Evolutionary conservation across 2,329 filamentous ascomycete genomes (phyloP).

Genomic region (Conoideocrella luteorostrata): DNA sequence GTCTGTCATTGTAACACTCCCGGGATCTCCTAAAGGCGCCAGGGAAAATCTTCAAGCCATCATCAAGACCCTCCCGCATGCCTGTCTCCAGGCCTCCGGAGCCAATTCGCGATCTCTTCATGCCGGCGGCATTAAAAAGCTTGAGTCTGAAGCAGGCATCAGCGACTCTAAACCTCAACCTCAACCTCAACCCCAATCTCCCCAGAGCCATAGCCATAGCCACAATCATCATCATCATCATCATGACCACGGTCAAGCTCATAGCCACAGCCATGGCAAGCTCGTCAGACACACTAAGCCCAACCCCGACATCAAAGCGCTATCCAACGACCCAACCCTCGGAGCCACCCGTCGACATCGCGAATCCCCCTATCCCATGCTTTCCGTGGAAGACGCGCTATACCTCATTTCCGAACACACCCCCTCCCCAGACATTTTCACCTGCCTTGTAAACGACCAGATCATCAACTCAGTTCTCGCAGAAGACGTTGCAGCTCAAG

Average conservation of each 20-base stretch:
- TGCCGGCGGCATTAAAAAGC: constrained; percentile 70
- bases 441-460: constrained; percentile 52
- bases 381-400: constrained; percentile 77
- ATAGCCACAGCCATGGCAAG: constrained; percentile 47
- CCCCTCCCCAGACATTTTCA: constrained; percentile 52
- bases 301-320: not conserved
- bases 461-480: constrained; percentile 76
- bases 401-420: constrained; percentile 66
- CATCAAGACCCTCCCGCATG: constrained; percentile 86
- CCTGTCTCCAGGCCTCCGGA: constrained; percentile 83
- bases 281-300: constrained; percentile 64
- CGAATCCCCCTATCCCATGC: constrained; percentile 87
- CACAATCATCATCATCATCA: constrained; percentile 35
- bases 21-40: constrained; percentile 91
- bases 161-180: constrained; percentile 19
- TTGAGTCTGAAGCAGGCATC: constrained; percentile 78
- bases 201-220: no score
- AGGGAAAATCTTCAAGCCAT: constrained; percentile 88
- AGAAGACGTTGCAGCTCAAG: constrained; percentile 70
- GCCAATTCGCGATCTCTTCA: constrained; percentile 76
- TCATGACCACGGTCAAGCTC: constrained; percentile 32
- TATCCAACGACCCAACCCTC: constrained; percentile 54
- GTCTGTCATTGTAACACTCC: constrained; percentile 79
- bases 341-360: constrained; percentile 67
- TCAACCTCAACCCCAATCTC: constrained; percentile 27